phyloP scores from a whole-genome alignment of 371 early-diverging fungal species.

The Polyrhizophydium stewartii region DNA sequence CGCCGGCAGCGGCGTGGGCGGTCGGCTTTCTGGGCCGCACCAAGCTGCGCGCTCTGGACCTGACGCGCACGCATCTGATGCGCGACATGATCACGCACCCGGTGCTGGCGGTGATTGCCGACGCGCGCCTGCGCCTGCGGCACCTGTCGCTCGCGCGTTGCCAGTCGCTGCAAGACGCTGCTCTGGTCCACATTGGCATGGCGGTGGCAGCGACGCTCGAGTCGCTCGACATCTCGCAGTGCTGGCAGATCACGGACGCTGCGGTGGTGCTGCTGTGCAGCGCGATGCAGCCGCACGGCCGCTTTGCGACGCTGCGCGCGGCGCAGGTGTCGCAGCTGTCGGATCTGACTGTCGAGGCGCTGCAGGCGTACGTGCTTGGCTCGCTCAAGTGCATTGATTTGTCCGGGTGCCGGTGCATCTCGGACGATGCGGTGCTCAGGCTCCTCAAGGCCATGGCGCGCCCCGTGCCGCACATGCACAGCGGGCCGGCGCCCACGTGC shows the following conservation, averaged over 20 bases:
- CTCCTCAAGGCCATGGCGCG: too few relatives aligned
- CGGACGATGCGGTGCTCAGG: too few relatives aligned
- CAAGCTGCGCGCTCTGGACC: neutral
- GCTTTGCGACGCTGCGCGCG: neutral
- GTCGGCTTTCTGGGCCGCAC: neutral
- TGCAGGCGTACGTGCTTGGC: neutral
- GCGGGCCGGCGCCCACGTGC: too few relatives aligned
- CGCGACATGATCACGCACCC: neutral
- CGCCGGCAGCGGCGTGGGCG: neutral
- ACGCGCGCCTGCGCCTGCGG: neutral
- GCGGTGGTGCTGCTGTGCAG: neutral
- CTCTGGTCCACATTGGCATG: slow-evolving; percentile 2
- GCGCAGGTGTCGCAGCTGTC: neutral
- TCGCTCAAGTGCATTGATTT: too few relatives aligned
- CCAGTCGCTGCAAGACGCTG: slow-evolving; percentile 4
- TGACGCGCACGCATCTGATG: neutral
- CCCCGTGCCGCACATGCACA: too few relatives aligned
- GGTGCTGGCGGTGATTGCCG: neutral
- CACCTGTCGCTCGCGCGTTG: slow-evolving; percentile 3
- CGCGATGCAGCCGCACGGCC: neutral
- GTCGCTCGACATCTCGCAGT: slow-evolving; percentile 6
- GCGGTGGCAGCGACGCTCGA: slow-evolving; percentile 3
- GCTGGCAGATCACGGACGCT: neutral
- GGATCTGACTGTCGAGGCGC: neutral
- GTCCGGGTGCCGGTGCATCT: too few relatives aligned